phyloP scores from a whole-genome alignment of 441 rosid genomes.

The Populus hybrid region DNA sequence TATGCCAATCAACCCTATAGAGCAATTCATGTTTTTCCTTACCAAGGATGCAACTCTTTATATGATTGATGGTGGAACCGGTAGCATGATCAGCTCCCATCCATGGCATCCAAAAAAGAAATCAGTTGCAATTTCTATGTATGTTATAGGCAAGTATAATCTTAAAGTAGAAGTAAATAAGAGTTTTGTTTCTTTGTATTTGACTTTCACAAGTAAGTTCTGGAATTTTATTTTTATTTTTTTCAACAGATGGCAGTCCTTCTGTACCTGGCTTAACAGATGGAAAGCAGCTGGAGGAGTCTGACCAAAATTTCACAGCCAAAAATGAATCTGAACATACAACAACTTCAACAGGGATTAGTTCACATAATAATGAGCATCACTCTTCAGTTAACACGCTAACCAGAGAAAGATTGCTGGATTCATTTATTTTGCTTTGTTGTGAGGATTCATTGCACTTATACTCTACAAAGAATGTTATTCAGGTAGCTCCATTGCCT shows the following conservation, averaged over 20 bases:
- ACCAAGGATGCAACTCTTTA: conserved; percentile 49
- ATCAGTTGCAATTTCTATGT: conserved; percentile 52
- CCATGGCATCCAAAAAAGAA: conserved; percentile 51
- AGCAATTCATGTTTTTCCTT: conserved; percentile 41
- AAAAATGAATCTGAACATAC: conserved; percentile 26
- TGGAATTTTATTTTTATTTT: conserved; percentile 3
- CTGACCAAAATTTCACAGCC: conserved; percentile 24
- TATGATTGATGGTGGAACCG: conserved; percentile 37
- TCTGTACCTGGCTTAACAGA: conserved; percentile 22
- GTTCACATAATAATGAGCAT: conserved; percentile 24
- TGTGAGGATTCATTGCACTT: conserved; percentile 51
- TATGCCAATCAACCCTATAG: conserved; percentile 29
- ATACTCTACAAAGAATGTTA: conserved; percentile 44
- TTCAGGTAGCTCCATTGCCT: conserved; percentile 44
- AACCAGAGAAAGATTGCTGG: conserved; percentile 28
- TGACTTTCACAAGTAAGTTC: conserved; percentile 14
- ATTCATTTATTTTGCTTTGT: conserved; percentile 51
- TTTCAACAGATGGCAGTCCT: conserved; percentile 33
- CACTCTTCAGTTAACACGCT: conserved; percentile 26
- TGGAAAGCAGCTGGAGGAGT: conserved; percentile 29
- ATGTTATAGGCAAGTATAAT: conserved; percentile 54
- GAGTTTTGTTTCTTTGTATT: background rate
- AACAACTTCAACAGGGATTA: conserved; percentile 23
- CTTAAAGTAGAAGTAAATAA: conserved; percentile 2
- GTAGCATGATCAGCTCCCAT: conserved; percentile 36